Base-by-base conservation (phyloP, 768 basidiomycete species). In the Fomitopsis pulvina region DNA sequence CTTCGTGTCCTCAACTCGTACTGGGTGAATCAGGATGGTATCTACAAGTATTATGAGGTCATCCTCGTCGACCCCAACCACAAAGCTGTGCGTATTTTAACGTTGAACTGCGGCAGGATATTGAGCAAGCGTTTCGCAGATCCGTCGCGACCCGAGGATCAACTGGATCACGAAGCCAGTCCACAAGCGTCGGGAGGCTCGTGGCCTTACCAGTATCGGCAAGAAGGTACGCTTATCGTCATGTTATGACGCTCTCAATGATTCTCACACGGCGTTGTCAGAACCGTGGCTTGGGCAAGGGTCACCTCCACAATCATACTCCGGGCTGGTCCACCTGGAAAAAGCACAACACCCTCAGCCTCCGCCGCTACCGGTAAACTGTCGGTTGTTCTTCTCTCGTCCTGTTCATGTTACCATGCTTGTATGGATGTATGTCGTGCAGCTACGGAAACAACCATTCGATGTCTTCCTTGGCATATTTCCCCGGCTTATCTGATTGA, bases 81-180 rank as follows among this genome's bases (percentile, higher is more conserved):
- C 77, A 94, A 92, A 67, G 92, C 89, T 62, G 92, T 93, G 66
- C 62, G 91, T 26, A 30, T 6, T 44, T 48, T 22, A 18, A 25
- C 27, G 12, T 30, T n/a, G n/a, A n/a, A n/a, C n/a, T n/a, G n/a
- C n/a, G n/a, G n/a, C n/a, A n/a, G 41, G 41, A 43, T 20, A 25
- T 25, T 5, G 40, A 1, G 50, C 40, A 21, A 43, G 27, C 25
- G 39, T n/a, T n/a, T n/a, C n/a, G 60, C 41, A 89, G 84, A 85
- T 98, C 71, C 91, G 92, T 57, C 90, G 94, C 57, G 94, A 99
- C 68, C 76, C 96, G 57, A 83, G 91, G 64, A 97, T 99, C 77
- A 98, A 90, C 85, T 99, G 95, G 96, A 99, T 99, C 73, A 74
- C 79, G 65, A 93, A 94, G 69, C 88, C 96, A 26, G 95, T 98